These are phyloP conservation scores for Ajuga chamaepitys DNA, from an alignment of 257 asterid genomes.

Conservation along the genomic window DNA sequence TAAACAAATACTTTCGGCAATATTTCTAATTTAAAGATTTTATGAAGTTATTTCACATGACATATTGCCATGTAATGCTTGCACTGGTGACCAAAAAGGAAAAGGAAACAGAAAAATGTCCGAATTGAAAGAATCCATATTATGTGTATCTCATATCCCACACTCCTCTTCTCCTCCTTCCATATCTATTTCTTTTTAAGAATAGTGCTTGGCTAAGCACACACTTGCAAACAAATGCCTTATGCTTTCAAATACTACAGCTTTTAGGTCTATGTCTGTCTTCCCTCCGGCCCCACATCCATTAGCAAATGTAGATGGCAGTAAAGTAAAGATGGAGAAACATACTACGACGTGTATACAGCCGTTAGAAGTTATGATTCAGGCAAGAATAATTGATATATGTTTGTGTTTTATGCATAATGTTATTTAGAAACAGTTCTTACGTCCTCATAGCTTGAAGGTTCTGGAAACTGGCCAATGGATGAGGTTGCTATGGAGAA, in stretches of 20 bases:
- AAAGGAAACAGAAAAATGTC: neutral
- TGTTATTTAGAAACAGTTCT: conserved; percentile 7
- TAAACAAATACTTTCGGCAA: neutral
- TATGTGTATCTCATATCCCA: neutral
- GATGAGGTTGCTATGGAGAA: conserved; percentile 91
- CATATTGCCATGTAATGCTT: neutral
- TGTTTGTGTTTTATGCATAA: conserved; percentile 2
- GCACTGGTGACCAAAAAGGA: neutral
- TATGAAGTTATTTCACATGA: no score
- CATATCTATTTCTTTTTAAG: neutral
- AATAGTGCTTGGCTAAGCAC: neutral
- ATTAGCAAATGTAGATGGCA: conserved; percentile 57
- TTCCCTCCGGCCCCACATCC: conserved; percentile 89
- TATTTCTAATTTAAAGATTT: neutral
- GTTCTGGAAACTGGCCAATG: conserved; percentile 99
- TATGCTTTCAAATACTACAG: conserved; percentile 44
- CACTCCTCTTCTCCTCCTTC: neutral
- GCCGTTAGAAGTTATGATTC: conserved; percentile 89
- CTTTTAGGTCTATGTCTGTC: conserved; percentile 89
- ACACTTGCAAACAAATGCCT: neutral
- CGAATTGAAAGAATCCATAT: neutral
- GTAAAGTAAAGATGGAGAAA: conserved; percentile 40
- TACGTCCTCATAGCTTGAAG: conserved; percentile 68
- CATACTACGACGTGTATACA: conserved; percentile 56
- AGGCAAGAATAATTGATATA: conserved; percentile 43